A percentile compares a stretch with the other conserved stretches of the same genome.
Evolutionary conservation across 2,329 filamentous ascomycete species (phyloP).

Genomic region (Alternaria conjuncta): DNA sequence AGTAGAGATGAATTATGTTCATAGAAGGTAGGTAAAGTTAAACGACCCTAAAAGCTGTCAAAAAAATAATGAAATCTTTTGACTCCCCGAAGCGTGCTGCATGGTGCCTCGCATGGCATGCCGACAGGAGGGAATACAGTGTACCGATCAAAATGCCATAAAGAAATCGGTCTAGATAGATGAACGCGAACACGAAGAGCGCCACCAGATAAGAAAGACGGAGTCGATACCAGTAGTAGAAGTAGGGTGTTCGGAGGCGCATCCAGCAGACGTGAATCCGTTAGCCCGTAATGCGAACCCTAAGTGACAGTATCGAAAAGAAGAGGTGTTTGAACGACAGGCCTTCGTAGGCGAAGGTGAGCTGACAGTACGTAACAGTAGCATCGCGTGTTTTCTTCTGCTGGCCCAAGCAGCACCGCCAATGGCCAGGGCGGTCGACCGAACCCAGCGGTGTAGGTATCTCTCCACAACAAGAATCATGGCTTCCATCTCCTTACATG

Average conservation of each 20-base stretch:
- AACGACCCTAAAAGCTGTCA: slow-evolving; percentile 17
- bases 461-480: slow-evolving; percentile 20
- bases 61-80: slow-evolving; percentile 29
- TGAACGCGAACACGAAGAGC: slow-evolving; percentile 13
- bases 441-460: slow-evolving; percentile 26
- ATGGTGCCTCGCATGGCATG: slow-evolving; percentile 26
- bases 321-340: slow-evolving; percentile 17
- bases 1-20: slow-evolving; percentile 39
- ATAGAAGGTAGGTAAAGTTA: slow-evolving; percentile 35
- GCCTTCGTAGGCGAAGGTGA: slow-evolving; percentile 22
- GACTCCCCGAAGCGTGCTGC: slow-evolving; percentile 26
- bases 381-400: slow-evolving; percentile 40
- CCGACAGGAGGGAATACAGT: slow-evolving; percentile 33
- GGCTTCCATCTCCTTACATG: slow-evolving; percentile 65
- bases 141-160: slow-evolving; percentile 42
- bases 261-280: slow-evolving; percentile 36
- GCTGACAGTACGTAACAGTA: slow-evolving; percentile 45
- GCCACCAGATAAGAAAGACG: slow-evolving; percentile 17
- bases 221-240: slow-evolving; percentile 21
- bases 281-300: slow-evolving; percentile 34
- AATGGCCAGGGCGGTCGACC: slow-evolving; percentile 32
- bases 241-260: slow-evolving; percentile 29
- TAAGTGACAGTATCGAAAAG: slow-evolving; percentile 33
- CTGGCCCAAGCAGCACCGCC: slow-evolving; percentile 26
- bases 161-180: slow-evolving; percentile 37